Base-by-base conservation (phyloP, 176 grass and related monocot species). In the Oropetium thomaeum region DNA sequence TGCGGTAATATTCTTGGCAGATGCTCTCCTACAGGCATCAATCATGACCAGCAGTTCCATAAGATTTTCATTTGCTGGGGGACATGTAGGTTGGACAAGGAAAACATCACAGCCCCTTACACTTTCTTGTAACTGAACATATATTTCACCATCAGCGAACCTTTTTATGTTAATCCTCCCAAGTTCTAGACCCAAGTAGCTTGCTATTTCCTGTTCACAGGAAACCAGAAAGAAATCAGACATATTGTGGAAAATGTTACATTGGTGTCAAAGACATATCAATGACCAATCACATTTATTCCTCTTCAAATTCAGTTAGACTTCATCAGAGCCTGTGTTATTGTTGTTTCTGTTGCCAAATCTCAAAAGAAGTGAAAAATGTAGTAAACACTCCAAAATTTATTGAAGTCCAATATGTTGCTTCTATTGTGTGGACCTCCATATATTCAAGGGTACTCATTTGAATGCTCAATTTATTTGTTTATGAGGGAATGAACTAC, bases 51-150 rank as follows among this genome's bases (percentile, higher is more conserved):
- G 74, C 75, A 98, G 95, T 83, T 94, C 95, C 91, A 98, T 93
- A 70, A 98, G 88, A 94, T 98, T 98, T 83, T 98, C 95, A 52
- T 98, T 98, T 85, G 91, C 91, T 22, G 95, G 95, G 59, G 95
- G 95, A 27, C 88, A 98, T 6, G 95, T 89, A 51, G 95, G 95
- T 75, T 94, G 95, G 71, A 98, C 88, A 42, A 98, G 75, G 79
- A 93, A 98, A 32, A 98, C 95, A 87, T 98, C 86, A 38, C 95
- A 93, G 63, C 91, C 95, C 62, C 95, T 84, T 69, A 98, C 91
- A 65, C 95, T 98, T 83, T 98, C 95, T 89, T 98, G 91, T 81
- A 93, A 81, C 61, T 98, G 94, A 86, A 97, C 94, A 81, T 97
- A 97, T 75, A 97, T 97, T 85, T 97, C 90, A 1, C 94, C 90